A percentile compares a stretch with the other conserved stretches of the same genome.
Conservation (phyloP, 1,284 basidiomycete species). For the Phellopilus nigrolimitatus region DNA sequence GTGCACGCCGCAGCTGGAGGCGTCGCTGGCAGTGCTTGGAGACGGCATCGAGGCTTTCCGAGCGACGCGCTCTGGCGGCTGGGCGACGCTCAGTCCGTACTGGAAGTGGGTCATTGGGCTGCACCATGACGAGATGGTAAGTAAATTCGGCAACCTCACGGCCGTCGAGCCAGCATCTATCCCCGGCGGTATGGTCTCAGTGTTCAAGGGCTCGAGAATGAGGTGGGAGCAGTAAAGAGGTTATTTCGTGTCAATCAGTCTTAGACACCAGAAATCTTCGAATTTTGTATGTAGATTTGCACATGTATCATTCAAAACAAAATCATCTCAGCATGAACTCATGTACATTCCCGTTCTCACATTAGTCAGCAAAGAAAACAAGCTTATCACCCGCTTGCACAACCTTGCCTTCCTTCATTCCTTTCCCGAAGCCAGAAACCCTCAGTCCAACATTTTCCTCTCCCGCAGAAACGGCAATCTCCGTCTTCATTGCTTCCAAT, state of each 20-base stretch:
- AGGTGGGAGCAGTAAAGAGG: slow-evolving; percentile 35
- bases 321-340: background rate
- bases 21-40: slow-evolving; percentile 24
- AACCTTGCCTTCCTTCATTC: slow-evolving; percentile 36
- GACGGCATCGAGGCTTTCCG: slow-evolving; percentile 12
- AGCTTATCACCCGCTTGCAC: slow-evolving; percentile 45
- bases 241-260: background rate
- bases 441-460: slow-evolving; percentile 42
- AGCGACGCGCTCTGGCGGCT: background rate
- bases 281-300: background rate
- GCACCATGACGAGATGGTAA: slow-evolving; percentile 40
- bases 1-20: slow-evolving; percentile 27
- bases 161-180: slow-evolving; percentile 39
- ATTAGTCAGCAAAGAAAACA: slow-evolving; percentile 29
- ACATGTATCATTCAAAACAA: background rate
- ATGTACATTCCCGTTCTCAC: background rate
- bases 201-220: slow-evolving; percentile 37
- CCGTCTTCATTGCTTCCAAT: slow-evolving; percentile 74
- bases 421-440: slow-evolving; percentile 37
- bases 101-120: slow-evolving; percentile 35
- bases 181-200: slow-evolving; percentile 39
- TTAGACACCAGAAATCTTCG: background rate
- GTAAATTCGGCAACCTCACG: slow-evolving; percentile 39
- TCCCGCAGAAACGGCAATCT: slow-evolving; percentile 46
- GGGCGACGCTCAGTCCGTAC: slow-evolving; percentile 13